Evolutionary conservation across 192 early-diverging fungal genomes (phyloP).

Genomic region (Allomyces javanicus): DNA sequence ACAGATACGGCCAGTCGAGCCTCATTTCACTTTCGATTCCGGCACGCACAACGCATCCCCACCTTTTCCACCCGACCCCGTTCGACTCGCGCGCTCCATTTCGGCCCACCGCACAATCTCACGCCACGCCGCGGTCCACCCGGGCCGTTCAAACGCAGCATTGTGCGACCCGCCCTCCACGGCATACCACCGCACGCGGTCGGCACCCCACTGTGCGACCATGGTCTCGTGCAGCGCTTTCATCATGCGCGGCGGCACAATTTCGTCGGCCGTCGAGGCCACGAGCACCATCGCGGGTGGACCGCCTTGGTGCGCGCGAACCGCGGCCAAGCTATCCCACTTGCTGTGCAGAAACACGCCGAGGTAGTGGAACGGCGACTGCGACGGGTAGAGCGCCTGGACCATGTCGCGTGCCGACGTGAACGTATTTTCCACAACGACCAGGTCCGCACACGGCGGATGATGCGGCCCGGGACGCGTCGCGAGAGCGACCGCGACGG

Average conservation of each 20-base stretch:
- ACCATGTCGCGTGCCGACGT: slow-evolving; percentile 18
- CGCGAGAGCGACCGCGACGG: slow-evolving; percentile 13
- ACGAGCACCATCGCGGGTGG: slow-evolving; percentile 12
- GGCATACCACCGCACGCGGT: not conserved
- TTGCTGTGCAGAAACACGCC: slow-evolving; percentile 13
- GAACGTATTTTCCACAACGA: slow-evolving; percentile 24
- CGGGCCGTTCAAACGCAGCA: not conserved
- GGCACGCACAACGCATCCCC: not conserved
- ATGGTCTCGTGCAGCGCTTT: slow-evolving; percentile 2
- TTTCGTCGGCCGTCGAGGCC: slow-evolving; percentile 16
- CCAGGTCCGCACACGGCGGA: slow-evolving; percentile 4
- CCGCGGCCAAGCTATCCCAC: slow-evolving; percentile 11
- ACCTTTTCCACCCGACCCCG: not conserved
- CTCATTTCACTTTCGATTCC: not conserved
- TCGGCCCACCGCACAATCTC: not conserved
- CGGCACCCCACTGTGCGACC: not conserved
- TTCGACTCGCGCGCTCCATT: not conserved
- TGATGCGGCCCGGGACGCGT: not conserved
- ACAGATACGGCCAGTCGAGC: not conserved
- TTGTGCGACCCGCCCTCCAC: not conserved
- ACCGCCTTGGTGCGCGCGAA: slow-evolving; percentile 3
- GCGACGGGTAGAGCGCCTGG: slow-evolving; percentile 11
- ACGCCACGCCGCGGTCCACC: not conserved
- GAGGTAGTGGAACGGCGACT: slow-evolving; percentile 17
- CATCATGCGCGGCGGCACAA: slow-evolving; percentile 19